phyloP scores from a whole-genome alignment of 495 filamentous ascomycete species.

The Acidiella bohemica region DNA sequence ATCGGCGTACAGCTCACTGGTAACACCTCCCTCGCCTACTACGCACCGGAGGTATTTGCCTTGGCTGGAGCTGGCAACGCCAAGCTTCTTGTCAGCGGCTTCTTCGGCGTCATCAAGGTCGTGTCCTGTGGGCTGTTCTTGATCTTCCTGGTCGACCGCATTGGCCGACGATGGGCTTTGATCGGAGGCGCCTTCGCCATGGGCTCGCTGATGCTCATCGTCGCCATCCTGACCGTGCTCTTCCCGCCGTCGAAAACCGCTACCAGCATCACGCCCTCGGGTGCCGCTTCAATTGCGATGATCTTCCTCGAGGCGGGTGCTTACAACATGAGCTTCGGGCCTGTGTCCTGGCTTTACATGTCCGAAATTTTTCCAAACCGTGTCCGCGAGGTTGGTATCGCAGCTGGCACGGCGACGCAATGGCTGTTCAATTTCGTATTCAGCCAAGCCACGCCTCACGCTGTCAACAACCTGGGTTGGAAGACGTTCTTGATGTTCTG shows the following conservation, averaged over 20 bases:
- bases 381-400: slow-evolving; percentile 56
- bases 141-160: slow-evolving; percentile 15
- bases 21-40: slow-evolving; percentile 25
- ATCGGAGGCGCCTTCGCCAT: slow-evolving; percentile 8
- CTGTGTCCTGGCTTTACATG: slow-evolving; percentile 46
- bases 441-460: slow-evolving; percentile 25
- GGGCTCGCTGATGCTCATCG: slow-evolving; percentile 14
- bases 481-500: slow-evolving; percentile 7
- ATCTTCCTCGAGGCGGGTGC: slow-evolving; percentile 18
- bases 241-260: neutral
- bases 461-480: slow-evolving; percentile 4
- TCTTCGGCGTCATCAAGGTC: slow-evolving; percentile 18
- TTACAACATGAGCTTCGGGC: slow-evolving; percentile 18
- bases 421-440: slow-evolving; percentile 60
- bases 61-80: slow-evolving; percentile 17
- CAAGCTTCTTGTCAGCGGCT: slow-evolving; percentile 14
- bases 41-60: slow-evolving; percentile 21
- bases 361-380: slow-evolving; percentile 60
- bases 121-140: slow-evolving; percentile 14
- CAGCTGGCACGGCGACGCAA: slow-evolving; percentile 53
- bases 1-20: slow-evolving; percentile 34
- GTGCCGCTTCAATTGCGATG: slow-evolving; percentile 19
- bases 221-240: slow-evolving; percentile 12
- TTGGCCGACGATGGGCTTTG: slow-evolving; percentile 11
- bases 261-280: slow-evolving; percentile 6